Evolutionary conservation across 495 filamentous ascomycete species (phyloP).

Genomic region (Chaetomium tenue): DNA sequence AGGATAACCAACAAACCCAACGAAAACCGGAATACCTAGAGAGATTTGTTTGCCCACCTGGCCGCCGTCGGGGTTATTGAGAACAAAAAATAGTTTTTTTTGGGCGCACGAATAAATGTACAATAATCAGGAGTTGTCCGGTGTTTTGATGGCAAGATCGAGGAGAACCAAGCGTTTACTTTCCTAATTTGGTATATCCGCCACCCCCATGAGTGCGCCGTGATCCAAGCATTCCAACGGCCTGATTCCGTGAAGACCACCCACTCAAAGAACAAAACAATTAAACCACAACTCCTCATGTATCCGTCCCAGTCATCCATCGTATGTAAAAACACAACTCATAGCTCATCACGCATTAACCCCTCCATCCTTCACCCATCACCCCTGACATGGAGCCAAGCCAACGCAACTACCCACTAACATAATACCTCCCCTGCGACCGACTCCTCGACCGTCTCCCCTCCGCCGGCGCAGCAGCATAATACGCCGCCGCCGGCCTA

Average conservation of each 20-base stretch:
- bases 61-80: no score
- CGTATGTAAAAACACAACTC: not conserved
- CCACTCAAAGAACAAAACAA: not conserved
- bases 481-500: constrained; percentile 23
- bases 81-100: no score
- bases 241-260: not conserved
- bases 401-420: not conserved
- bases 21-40: no score
- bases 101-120: no score
- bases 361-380: not conserved
- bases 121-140: no score
- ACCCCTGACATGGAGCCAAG: no score
- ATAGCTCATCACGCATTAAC: not conserved
- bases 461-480: constrained; percentile 6
- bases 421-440: constrained; percentile 28
- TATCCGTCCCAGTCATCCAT: not conserved
- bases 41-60: no score
- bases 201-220: not conserved
- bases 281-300: not conserved
- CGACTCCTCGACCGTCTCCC: constrained; percentile 24
- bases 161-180: no score
- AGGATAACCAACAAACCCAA: no score
- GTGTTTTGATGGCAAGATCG: no score
- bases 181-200: no score
- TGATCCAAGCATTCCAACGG: not conserved